Base-by-base conservation (phyloP, 805 yeast species). In the Wickerhamomyces queroliae region DNA sequence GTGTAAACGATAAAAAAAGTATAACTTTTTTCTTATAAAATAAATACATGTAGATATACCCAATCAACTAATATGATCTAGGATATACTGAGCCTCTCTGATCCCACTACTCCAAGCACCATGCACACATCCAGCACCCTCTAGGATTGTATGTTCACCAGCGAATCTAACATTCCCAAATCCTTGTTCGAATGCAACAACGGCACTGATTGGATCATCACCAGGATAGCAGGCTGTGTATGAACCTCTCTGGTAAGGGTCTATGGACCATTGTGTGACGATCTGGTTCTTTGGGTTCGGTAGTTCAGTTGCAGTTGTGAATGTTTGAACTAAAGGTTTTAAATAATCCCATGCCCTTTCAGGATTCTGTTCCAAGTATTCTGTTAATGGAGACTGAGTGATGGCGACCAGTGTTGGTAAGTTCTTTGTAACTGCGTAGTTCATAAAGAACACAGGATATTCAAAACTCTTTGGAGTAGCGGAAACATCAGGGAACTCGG, bases 101-200 rank as follows among this genome's bases (percentile, higher is more conserved):
- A 51, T 53, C 1, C 91, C 96, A 52, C 91, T 82, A 44, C 67
- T 65, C 77, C 86, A 87, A 0, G 96, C 96, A 0, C 95, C 96
- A 56, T 89, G 95, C 5, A 83, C 93, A 49, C 95, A 89, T 0
- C 96, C 96, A 13, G 88, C 83, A 7, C 95, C 96, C 48, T 87
- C 95, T 48, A 76, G 62, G 18, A 79, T 76, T 0, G 96, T 83
- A 57, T 89, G 96, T 55, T 89, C 96, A 7, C 96, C 96, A 0
- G 96, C 96, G 66, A 89, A 89, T 32, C 95, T 66, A 3, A 89
- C 62, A 8, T 69, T 66, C 11, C 70, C 78, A 17, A 72, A 63
- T 0, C 88, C 85, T 19, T 74, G 73, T 16, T 74, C 67, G 41
- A 85, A 67, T n/a, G 81, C 83, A 13, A 77, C 55, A 0, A 83